A percentile compares a stretch with the other conserved stretches of the same genome.
phyloP scores from a whole-genome alignment of 1,284 basidiomycete species.

The Quambalaria eucalypti region DNA sequence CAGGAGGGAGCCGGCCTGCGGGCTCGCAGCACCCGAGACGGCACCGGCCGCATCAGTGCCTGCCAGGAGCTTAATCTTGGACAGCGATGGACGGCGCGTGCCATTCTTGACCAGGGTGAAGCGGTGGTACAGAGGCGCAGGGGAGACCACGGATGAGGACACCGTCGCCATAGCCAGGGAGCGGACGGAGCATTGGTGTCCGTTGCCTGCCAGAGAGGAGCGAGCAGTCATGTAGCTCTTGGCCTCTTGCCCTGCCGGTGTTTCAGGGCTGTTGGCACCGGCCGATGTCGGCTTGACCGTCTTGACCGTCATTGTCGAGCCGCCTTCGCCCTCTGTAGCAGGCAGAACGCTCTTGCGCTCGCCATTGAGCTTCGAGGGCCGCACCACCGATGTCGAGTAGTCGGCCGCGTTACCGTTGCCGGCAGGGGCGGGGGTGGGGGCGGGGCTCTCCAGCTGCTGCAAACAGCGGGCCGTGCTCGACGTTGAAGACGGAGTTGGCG shows the following conservation, averaged over 20 bases:
- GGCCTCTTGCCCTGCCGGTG: neutral
- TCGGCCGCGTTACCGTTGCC: constrained; percentile 17
- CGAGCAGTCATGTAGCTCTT: constrained; percentile 32
- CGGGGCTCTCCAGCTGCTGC: no score
- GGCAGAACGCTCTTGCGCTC: no score
- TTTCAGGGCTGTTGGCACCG: neutral
- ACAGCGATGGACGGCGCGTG: constrained; percentile 19
- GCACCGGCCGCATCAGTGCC: constrained; percentile 8
- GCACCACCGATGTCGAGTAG: constrained; percentile 39
- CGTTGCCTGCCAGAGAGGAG: constrained; percentile 4
- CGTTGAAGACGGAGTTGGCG: no score
- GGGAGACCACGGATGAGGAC: constrained; percentile 16
- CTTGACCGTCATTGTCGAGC: constrained; percentile 20
- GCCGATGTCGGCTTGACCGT: no score
- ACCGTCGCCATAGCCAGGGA: constrained; percentile 34
- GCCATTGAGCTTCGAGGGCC: constrained; percentile 19
- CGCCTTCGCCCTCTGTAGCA: constrained; percentile 9
- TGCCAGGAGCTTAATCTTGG: constrained; percentile 2
- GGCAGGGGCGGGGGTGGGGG: no score
- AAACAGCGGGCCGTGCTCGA: no score
- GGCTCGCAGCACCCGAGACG: constrained; percentile 7
- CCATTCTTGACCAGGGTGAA: constrained; percentile 43
- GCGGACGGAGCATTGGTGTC: constrained; percentile 13
- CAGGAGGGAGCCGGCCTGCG: constrained; percentile 16
- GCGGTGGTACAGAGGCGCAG: constrained; percentile 26